Conservation (phyloP, 2,329 filamentous ascomycete genomes). For the Nemania sp. region DNA sequence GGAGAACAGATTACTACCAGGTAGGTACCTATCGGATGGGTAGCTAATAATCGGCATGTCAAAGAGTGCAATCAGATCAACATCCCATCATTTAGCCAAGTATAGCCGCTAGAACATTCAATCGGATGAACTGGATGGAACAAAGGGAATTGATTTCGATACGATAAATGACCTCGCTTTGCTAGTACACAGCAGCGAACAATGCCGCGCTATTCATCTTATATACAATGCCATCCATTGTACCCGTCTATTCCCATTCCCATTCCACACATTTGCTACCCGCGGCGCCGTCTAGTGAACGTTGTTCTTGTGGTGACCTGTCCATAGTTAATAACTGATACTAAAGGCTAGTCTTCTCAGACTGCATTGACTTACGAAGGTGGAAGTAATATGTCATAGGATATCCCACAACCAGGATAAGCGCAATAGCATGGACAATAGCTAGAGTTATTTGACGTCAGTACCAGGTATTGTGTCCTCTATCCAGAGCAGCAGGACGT, state of each 20-base stretch:
- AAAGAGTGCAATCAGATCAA: neutral
- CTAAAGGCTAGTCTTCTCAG: neutral
- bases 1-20: too few species aligned
- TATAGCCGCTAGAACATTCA: neutral
- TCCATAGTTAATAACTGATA: conserved; percentile 32
- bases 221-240: conserved; percentile 47
- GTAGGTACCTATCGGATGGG: too few species aligned
- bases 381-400: conserved; percentile 99
- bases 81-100: neutral
- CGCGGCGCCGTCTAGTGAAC: conserved; percentile 77
- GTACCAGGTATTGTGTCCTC: conserved; percentile 22
- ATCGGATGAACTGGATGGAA: conserved; percentile 18
- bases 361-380: conserved; percentile 77
- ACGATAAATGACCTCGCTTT: conserved; percentile 38
- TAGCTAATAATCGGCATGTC: neutral
- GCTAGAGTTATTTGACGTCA: conserved; percentile 65
- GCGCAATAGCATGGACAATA: conserved; percentile 85
- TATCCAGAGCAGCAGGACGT: conserved; percentile 59
- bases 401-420: conserved; percentile 86
- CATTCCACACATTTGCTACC: conserved; percentile 12
- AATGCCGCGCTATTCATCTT: conserved; percentile 44
- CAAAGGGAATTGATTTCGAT: conserved; percentile 38
- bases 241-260: conserved; percentile 33
- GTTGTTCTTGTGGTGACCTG: conserved; percentile 99
- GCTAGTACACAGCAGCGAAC: conserved; percentile 47